Base-by-base conservation (phyloP, 1,284 basidiomycete species). In the Earliella scabrosa region DNA sequence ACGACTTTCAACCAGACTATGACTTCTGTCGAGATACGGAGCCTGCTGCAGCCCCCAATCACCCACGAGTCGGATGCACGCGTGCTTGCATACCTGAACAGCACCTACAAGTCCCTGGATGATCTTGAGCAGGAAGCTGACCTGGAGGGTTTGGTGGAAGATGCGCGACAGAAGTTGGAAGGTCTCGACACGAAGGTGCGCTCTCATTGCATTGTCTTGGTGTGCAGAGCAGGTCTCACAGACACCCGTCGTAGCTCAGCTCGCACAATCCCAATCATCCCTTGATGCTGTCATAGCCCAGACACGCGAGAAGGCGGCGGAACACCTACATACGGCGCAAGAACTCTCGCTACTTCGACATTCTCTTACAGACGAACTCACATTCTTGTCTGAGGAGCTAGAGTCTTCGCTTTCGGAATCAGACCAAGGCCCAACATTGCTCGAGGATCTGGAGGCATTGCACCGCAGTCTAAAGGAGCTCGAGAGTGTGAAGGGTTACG, bases 371-470 rank as follows among this genome's bases (percentile, higher is more conserved):
- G 85, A 95, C 74, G 86, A 95, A 71, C 76, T 93, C 53, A 73
- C 83, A 38, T 78, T 86, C 66, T 76, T 96, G 58, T 82, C 86
- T 45, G 74, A 84, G 58, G 81, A 85, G 54, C 76, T 93, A n/a
- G 74, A 85, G 39, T 88, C 90, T 0, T 74, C 82, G 1, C 63
- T 82, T 27, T 76, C 77, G 10, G 77, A 75, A 20, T 77, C 75
- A 35, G 77, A 80, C 4, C 73, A 69, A 31, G 69, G 75, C 38
- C 76, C 85, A 1, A 90, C 88, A 1, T 74, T 93, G 11, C 75
- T 96, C n/a, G 91, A 96, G 72, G 87, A 87, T 36, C 78, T 95
- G 58, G 91, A 95, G 67, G 81, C 80, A 0, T 72, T 92, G 53
- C 90, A 93, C 68, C 78, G 82, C 52, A 82, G 82, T 66, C 68